Percentiles rank a stretch among this genome's conserved stretches.
phyloP scores from a whole-genome alignment of 2,329 filamentous ascomycete species.

The Curvularia eragrostidis region DNA sequence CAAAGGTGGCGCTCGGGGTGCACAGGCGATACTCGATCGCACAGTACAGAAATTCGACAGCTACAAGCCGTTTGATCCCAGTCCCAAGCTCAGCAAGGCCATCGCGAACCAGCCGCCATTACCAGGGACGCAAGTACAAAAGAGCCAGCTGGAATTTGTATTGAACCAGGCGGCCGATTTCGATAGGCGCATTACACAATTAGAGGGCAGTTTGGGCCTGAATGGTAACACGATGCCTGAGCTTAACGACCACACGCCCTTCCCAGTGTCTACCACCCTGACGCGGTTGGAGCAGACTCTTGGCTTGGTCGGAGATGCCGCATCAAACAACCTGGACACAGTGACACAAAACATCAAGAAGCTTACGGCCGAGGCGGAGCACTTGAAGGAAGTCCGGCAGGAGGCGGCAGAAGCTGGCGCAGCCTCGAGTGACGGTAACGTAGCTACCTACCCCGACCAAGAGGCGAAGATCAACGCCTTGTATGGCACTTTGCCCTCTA shows the following conservation, averaged over 20 bases:
- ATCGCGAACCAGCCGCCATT: constrained; percentile 42
- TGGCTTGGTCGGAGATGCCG: constrained; percentile 74
- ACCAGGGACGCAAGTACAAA: constrained; percentile 44
- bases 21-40: constrained; percentile 45
- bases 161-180: constrained; percentile 86
- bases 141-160: constrained; percentile 60
- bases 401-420: constrained; percentile 31
- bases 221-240: constrained; percentile 72
- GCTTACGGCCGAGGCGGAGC: constrained; percentile 75
- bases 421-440: constrained; percentile 20
- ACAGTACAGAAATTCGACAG: constrained; percentile 46
- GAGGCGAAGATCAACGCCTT: constrained; percentile 88
- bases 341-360: constrained; percentile 73
- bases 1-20: constrained; percentile 44
- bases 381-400: constrained; percentile 63
- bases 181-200: constrained; percentile 75
- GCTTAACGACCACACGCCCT: constrained; percentile 56
- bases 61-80: constrained; percentile 40
- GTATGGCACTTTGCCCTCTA: constrained; percentile 85
- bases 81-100: constrained; percentile 33
- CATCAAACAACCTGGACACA: constrained; percentile 73
- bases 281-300: constrained; percentile 83
- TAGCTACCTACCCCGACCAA: constrained; percentile 67
- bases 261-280: constrained; percentile 80
- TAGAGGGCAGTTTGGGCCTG: constrained; percentile 84